Conservation (phyloP, 2,329 filamentous ascomycete genomes). For the Calonectria henricotiae region DNA sequence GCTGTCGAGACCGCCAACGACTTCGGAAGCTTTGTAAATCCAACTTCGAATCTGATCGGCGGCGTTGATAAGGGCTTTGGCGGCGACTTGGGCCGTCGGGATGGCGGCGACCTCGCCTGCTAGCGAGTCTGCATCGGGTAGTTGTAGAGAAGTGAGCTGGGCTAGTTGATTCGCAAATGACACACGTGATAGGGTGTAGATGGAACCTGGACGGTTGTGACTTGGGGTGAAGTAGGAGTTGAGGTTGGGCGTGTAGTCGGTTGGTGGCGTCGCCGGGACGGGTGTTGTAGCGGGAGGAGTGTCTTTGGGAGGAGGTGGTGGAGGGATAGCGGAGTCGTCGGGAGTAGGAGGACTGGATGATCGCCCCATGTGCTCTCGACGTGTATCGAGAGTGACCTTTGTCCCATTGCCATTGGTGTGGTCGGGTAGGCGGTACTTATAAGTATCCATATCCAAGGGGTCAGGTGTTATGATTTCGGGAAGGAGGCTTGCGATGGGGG, state of each 20-base stretch:
- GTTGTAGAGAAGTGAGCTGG: slow-evolving; percentile 89
- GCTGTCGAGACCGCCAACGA: slow-evolving; percentile 89
- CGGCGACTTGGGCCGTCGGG: slow-evolving; percentile 86
- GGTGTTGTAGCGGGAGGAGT: slow-evolving; percentile 58
- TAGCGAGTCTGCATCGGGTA: slow-evolving; percentile 88
- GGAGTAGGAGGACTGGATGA: slow-evolving; percentile 61
- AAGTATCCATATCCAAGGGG: slow-evolving; percentile 77
- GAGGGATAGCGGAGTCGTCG: slow-evolving; percentile 59
- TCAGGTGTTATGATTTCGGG: slow-evolving; percentile 69
- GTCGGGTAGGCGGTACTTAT: slow-evolving; percentile 83
- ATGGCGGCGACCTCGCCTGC: slow-evolving; percentile 89
- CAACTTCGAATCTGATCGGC: slow-evolving; percentile 94
- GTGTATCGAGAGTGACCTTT: slow-evolving; percentile 73
- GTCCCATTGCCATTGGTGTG: slow-evolving; percentile 79
- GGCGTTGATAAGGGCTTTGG: slow-evolving; percentile 86
- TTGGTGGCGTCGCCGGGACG: slow-evolving; percentile 54
- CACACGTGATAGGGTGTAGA: slow-evolving; percentile 92
- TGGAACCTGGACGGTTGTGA: slow-evolving; percentile 83
- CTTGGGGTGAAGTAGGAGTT: slow-evolving; percentile 79
- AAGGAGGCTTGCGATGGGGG: slow-evolving; percentile 57
- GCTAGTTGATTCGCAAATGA: slow-evolving; percentile 96
- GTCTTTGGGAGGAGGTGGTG: slow-evolving; percentile 60
- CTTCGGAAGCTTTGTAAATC: slow-evolving; percentile 93
- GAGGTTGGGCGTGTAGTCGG: slow-evolving; percentile 68
- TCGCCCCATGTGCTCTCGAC: slow-evolving; percentile 72